These are phyloP conservation scores for Dalechampia spathulata DNA, from an alignment of 441 rosid genomes.

Conservation along the genomic window DNA sequence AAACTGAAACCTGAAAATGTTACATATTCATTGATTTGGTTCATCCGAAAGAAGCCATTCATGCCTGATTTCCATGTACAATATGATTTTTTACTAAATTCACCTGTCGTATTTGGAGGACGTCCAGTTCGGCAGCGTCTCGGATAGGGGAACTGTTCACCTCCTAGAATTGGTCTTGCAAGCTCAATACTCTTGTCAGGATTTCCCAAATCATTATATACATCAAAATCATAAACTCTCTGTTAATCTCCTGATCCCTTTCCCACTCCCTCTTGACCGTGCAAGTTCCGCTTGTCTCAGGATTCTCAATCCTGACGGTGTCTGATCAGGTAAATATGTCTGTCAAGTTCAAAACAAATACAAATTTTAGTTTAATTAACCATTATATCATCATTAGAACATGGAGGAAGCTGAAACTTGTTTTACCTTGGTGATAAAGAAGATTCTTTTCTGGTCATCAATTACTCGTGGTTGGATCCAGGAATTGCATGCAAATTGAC, in stretches of 20 bases:
- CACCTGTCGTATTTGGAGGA: conserved; percentile 21
- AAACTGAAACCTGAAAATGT: no score
- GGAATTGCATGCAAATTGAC: neutral
- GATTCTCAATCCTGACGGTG: conserved; percentile 53
- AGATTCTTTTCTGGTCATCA: neutral
- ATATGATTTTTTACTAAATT: no score
- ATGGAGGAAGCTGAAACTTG: neutral
- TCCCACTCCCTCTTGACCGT: conserved; percentile 67
- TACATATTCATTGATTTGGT: no score
- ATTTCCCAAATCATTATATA: conserved; percentile 50
- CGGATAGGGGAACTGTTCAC: conserved; percentile 51
- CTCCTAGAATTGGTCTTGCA: conserved; percentile 57
- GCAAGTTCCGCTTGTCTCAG: conserved; percentile 67
- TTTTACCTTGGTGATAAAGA: neutral
- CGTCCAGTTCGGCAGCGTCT: conserved; percentile 73
- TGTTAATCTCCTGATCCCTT: conserved; percentile 63
- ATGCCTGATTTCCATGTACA: no score
- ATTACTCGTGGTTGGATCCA: neutral
- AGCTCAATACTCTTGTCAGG: conserved; percentile 28
- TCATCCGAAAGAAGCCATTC: no score
- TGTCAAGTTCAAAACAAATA: conserved; percentile 15
- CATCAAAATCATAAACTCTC: conserved; percentile 54
- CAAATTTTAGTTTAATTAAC: no score
- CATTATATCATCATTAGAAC: neutral
- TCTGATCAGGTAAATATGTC: conserved; percentile 72